Conservation (phyloP, 73 alveolate species). For the Stentor roeselii region DNA sequence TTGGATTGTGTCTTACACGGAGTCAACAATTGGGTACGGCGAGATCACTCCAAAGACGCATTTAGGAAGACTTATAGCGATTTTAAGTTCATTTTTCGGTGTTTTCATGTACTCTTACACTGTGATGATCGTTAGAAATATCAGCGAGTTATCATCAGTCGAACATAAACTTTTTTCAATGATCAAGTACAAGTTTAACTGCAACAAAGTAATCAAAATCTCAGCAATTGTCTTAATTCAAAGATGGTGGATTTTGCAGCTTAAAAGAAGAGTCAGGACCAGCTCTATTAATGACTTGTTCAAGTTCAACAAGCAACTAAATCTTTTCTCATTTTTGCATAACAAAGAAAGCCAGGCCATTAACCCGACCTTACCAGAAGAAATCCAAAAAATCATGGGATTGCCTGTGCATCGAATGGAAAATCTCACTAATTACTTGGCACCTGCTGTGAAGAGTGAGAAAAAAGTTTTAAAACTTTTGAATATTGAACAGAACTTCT, state of each 20-base stretch:
- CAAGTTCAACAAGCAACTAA: neutral
- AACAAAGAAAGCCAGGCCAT: neutral
- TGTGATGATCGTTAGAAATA: neutral
- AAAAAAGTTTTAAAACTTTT: neutral
- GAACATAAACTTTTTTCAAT: neutral
- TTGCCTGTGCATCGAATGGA: neutral
- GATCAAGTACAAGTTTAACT: neutral
- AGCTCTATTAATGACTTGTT: neutral
- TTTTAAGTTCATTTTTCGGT: neutral
- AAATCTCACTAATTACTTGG: neutral
- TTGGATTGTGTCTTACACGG: conserved; percentile 1
- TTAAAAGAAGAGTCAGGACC: neutral
- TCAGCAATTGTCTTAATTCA: neutral
- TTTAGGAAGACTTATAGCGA: neutral
- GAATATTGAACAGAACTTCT: too few species aligned
- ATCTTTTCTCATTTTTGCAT: neutral
- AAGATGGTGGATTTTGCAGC: neutral
- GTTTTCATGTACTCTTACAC: conserved; percentile 5
- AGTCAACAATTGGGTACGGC: conserved; percentile 17
- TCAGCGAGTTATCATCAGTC: neutral
- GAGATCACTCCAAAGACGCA: neutral
- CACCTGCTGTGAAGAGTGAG: neutral
- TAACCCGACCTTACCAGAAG: neutral
- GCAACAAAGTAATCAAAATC: neutral
- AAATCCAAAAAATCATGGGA: neutral